Conservation (phyloP, 192 early-diverging fungal species). For the Mortierella antarctica region DNA sequence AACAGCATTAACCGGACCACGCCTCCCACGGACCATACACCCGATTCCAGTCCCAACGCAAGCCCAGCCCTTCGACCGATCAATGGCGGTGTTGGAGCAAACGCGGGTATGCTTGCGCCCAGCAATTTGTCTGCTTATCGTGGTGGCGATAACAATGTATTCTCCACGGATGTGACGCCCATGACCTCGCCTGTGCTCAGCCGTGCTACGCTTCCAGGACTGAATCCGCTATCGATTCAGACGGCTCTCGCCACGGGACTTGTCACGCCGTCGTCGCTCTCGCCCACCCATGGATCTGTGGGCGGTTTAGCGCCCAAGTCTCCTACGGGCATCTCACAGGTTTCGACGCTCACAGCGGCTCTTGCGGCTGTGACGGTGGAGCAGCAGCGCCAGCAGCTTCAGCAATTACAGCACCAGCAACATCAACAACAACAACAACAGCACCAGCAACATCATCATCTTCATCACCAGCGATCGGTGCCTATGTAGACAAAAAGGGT, state of each 20-base stretch:
- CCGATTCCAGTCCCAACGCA: slow-evolving; percentile 36
- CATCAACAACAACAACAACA: slow-evolving; percentile 9
- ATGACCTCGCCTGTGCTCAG: slow-evolving; percentile 48
- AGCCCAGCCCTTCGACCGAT: slow-evolving; percentile 7
- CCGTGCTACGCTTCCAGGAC: slow-evolving; percentile 33
- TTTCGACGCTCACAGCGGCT: slow-evolving; percentile 45
- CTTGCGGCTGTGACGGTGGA: slow-evolving; percentile 45
- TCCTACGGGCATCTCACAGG: slow-evolving; percentile 24
- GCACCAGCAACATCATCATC: neutral
- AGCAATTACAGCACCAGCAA: slow-evolving; percentile 14
- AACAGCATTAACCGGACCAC: neutral
- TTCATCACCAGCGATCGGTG: neutral
- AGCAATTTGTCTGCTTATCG: slow-evolving; percentile 28
- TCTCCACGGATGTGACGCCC: slow-evolving; percentile 47
- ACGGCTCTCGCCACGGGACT: slow-evolving; percentile 5
- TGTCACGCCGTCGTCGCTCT: slow-evolving; percentile 31
- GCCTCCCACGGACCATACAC: slow-evolving; percentile 32
- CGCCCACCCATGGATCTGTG: slow-evolving; percentile 14
- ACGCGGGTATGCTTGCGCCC: neutral
- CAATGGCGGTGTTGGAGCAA: neutral
- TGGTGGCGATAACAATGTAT: slow-evolving; percentile 19
- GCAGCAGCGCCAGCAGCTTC: slow-evolving; percentile 32
- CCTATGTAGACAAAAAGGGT: neutral
- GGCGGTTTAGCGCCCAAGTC: slow-evolving; percentile 26
- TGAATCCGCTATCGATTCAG: slow-evolving; percentile 37